A percentile compares a stretch with the other conserved stretches of the same genome.
phyloP scores from a whole-genome alignment of 2,329 filamentous ascomycete genomes.

The Aspergillus candidus region DNA sequence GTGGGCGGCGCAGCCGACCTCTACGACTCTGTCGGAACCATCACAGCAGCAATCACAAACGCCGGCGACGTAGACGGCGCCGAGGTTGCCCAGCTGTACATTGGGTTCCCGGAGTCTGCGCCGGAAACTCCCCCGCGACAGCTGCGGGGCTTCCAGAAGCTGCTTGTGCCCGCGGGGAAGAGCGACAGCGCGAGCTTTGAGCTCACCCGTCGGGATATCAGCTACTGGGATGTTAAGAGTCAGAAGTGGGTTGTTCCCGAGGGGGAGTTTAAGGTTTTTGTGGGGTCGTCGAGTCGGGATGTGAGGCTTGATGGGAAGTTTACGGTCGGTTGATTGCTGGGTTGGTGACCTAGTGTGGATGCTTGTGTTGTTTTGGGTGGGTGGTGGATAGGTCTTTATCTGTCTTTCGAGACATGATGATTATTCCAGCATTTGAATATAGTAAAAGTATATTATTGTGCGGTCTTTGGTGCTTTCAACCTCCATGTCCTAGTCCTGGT shows the following conservation, averaged over 20 bases:
- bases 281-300: conserved; percentile 8
- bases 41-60: conserved; percentile 46
- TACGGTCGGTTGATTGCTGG: too few relatives aligned
- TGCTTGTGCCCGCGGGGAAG: conserved; percentile 38
- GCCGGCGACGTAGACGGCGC: conserved; percentile 44
- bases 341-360: too few relatives aligned
- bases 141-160: conserved; percentile 50
- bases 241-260: conserved; percentile 29
- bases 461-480: too few relatives aligned
- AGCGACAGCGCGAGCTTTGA: conserved; percentile 39
- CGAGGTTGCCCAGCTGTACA: conserved; percentile 52
- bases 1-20: conserved; percentile 50
- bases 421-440: too few relatives aligned
- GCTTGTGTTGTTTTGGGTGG: too few relatives aligned
- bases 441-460: too few relatives aligned
- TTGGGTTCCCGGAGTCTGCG: conserved; percentile 37
- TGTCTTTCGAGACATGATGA: too few relatives aligned
- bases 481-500: too few relatives aligned
- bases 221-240: conserved; percentile 28
- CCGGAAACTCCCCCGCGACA: conserved; percentile 24
- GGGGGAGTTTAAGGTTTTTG: conserved; percentile 17
- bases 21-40: conserved; percentile 46
- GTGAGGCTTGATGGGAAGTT: too few relatives aligned
- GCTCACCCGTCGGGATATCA: conserved; percentile 35
- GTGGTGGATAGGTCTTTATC: too few relatives aligned